These are phyloP conservation scores for Pseudomassariella vexata DNA, from an alignment of 2,329 filamentous ascomycete species.

Conservation along the genomic window DNA sequence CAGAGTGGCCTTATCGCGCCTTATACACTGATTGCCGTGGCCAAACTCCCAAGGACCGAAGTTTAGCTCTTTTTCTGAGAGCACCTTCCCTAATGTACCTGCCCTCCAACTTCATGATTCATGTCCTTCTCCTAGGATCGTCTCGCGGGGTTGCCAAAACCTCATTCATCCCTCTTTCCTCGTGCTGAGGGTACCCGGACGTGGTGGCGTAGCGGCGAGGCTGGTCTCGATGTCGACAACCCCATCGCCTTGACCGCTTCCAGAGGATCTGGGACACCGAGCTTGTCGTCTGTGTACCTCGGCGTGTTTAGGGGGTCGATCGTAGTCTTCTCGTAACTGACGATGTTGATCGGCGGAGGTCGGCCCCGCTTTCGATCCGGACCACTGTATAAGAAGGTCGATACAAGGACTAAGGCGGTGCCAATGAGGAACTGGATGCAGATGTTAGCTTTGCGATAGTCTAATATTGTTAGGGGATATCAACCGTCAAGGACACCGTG, in stretches of 20 bases:
- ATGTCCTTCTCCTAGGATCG: neutral
- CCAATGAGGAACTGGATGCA: conserved; percentile 78
- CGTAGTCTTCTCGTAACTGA: conserved; percentile 70
- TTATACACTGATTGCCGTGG: too few species aligned
- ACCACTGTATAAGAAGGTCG: conserved; percentile 80
- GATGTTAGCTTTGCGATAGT: conserved; percentile 11
- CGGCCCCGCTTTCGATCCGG: conserved; percentile 55
- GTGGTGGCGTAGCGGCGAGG: conserved; percentile 24
- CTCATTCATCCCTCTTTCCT: conserved; percentile 24
- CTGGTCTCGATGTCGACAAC: conserved; percentile 24
- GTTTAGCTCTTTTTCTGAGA: too few species aligned
- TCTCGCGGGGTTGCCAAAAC: neutral
- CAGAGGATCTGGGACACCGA: conserved; percentile 23
- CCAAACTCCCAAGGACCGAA: too few species aligned
- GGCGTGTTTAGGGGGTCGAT: conserved; percentile 39
- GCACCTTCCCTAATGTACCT: too few species aligned
- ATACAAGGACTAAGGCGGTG: conserved; percentile 69
- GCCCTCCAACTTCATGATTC: too few species aligned
- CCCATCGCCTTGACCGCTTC: conserved; percentile 21
- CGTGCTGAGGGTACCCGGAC: conserved; percentile 17
- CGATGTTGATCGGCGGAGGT: conserved; percentile 62
- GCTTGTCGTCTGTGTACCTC: conserved; percentile 16
- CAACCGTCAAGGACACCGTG: conserved; percentile 64
- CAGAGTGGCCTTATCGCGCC: too few species aligned
- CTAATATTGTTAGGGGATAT: too few species aligned